Conservation (phyloP, 1,284 basidiomycete genomes). For the Rugosomyces carneus region DNA sequence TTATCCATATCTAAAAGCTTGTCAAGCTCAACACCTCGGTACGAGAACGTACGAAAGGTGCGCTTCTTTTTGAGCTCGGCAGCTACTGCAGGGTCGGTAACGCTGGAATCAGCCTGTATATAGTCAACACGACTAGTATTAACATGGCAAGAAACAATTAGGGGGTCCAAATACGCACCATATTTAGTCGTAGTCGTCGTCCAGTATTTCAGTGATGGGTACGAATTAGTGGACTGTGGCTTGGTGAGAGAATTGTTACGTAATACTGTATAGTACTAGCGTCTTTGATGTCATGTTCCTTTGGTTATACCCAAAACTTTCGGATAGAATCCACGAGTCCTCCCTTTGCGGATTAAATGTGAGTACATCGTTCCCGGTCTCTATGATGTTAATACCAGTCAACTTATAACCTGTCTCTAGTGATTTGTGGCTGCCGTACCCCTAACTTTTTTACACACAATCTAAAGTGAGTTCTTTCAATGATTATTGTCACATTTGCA, state of each 20-base stretch:
- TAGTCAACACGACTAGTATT: constrained; percentile 1
- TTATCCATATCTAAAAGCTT: constrained; percentile 95
- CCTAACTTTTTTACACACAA: constrained; percentile 16
- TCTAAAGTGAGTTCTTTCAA: constrained; percentile 33
- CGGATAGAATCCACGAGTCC: constrained; percentile 88
- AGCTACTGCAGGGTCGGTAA: constrained; percentile 85
- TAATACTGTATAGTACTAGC: constrained; percentile 52
- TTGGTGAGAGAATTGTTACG: constrained; percentile 30
- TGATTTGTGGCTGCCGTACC: constrained; percentile 84
- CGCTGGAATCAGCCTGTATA: constrained; percentile 63
- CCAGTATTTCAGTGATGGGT: constrained; percentile 24
- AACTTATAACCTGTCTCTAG: too few relatives aligned
- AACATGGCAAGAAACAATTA: background rate
- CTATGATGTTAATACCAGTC: too few relatives aligned
- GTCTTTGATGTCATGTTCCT: constrained; percentile 10
- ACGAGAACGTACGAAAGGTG: constrained; percentile 98
- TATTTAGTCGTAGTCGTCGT: constrained; percentile 28
- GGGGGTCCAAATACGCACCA: constrained; percentile 41
- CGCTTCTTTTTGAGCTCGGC: constrained; percentile 96
- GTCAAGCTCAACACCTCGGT: constrained; percentile 96
- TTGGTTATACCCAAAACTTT: constrained; percentile 24
- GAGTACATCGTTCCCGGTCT: constrained; percentile 19
- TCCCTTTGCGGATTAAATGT: constrained; percentile 85
- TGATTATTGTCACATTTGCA: background rate
- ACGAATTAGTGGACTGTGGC: constrained; percentile 36